Percentiles rank a stretch among this genome's conserved stretches.
Conservation (phyloP, 768 basidiomycete genomes). For the Psilocybe cubensis region DNA sequence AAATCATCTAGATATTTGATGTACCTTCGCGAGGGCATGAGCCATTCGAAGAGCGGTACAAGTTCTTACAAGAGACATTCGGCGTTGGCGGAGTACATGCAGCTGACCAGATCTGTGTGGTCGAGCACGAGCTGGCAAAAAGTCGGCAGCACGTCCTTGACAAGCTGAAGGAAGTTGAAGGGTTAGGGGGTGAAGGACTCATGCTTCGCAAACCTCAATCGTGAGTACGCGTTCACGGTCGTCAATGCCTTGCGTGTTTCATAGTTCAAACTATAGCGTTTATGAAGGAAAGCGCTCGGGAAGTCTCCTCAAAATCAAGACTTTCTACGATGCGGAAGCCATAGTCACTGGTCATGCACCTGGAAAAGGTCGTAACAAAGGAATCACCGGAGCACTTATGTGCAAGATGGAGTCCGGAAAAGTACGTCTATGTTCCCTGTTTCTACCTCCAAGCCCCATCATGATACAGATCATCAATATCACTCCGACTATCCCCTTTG, state of each 20-base stretch:
- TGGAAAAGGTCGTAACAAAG: conserved; percentile 54
- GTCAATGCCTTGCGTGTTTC: not conserved
- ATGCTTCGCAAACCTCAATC: conserved; percentile 58
- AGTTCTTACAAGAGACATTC: conserved; percentile 46
- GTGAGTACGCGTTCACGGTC: conserved; percentile 29
- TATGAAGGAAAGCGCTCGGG: conserved; percentile 55
- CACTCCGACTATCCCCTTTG: not conserved
- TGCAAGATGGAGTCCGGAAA: conserved; percentile 67
- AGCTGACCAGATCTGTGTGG: conserved; percentile 46
- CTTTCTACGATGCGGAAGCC: conserved; percentile 66
- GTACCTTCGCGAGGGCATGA: conserved; percentile 50
- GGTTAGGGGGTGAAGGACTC: conserved; percentile 58
- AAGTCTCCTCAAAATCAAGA: conserved; percentile 61
- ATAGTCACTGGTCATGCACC: conserved; percentile 59
- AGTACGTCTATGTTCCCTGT: conserved; percentile 34
- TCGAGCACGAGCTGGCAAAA: conserved; percentile 49
- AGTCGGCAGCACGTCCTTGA: conserved; percentile 55
- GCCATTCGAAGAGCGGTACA: conserved; percentile 56
- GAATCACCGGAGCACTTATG: conserved; percentile 51
- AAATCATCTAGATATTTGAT: conserved; percentile 54
- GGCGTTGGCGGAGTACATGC: conserved; percentile 48
- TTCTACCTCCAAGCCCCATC: not conserved
- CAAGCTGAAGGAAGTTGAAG: conserved; percentile 57
- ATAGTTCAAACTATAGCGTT: conserved; percentile 30
- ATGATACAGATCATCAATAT: not conserved